Base-by-base conservation (phyloP, 805 yeast genomes). In the Myxozyma mucilagina region DNA sequence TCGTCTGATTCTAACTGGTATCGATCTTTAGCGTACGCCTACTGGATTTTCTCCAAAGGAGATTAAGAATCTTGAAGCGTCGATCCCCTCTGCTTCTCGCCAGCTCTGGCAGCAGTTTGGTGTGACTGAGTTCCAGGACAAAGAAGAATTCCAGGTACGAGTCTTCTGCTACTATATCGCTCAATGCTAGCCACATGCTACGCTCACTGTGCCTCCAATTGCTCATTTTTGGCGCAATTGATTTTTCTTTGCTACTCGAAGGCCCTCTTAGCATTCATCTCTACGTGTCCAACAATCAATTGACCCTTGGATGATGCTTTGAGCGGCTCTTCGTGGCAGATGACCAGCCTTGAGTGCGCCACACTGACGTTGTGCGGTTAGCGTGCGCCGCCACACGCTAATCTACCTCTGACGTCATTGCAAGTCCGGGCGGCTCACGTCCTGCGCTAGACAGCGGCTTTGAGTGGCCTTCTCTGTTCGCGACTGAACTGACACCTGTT, bases 11-110 rank as follows among this genome's bases (percentile, higher is more conserved):
- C 38, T 16, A 31, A 42, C 45, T n/a, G 41, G 14, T 41, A 4
- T 31, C 45, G n/a, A 32, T 16, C 42, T 47, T 48, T 38, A 85
- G 71, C 81, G 97, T 70, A 85, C 97, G 49, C 81, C 89, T 69
- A 89, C 97, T 0, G 97, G 97, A 36, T 89, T 91, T 75, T 85
- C 96, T 3, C 96, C 96, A 10, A 87, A 89, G 67, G 97, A 91
- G 74, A 89, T 91, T 69, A 84, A 86, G 69, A 83, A 89, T 41
- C 86, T 89, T 71, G 97, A 91, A 72, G 84, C 90, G 44, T 79
- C 84, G 35, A 90, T 91, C 70, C 97, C 97, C 0, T 79, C 85
- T 61, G 82, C 85, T 64, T 87, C 92, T 36, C 84, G 96, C 67
- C 83, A 84, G 64, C 75, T 84, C 38, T 91, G 97, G 97, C 79